Evolutionary conservation across 768 basidiomycete genomes (phyloP).

Genomic region (Nevesoporus exiguus): DNA sequence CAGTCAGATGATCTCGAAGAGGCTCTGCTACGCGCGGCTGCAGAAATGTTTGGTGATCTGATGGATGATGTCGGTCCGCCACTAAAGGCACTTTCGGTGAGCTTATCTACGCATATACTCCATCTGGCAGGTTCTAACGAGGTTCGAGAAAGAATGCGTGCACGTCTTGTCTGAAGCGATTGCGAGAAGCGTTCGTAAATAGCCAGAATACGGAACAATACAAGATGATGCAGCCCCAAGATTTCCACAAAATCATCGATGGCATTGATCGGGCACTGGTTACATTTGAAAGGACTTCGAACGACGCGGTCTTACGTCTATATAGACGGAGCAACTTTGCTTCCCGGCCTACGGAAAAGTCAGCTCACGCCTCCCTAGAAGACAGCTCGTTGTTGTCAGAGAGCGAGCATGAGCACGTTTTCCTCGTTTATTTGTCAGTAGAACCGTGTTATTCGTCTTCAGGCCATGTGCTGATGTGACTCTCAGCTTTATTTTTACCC

Average conservation of each 20-base stretch:
- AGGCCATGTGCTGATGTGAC: conserved; percentile 7
- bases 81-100: conserved; percentile 66
- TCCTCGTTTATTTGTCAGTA: conserved; percentile 90
- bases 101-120: conserved; percentile 19
- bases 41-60: conserved; percentile 72
- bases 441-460: background rate
- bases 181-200: conserved; percentile 62
- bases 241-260: conserved; percentile 63
- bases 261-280: conserved; percentile 65
- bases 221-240: conserved; percentile 45
- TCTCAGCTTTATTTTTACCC: conserved; percentile 87
- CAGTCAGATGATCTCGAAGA: conserved; percentile 43
- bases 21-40: conserved; percentile 46
- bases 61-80: conserved; percentile 80
- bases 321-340: conserved; percentile 54
- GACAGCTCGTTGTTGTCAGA: conserved; percentile 40
- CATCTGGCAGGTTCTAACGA: conserved; percentile 5
- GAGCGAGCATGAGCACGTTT: conserved; percentile 76
- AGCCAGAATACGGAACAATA: conserved; percentile 30
- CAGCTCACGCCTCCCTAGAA: conserved; percentile 13
- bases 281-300: conserved; percentile 79
- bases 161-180: conserved; percentile 53
- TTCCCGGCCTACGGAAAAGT: conserved; percentile 5
- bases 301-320: conserved; percentile 74
- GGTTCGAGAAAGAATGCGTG: conserved; percentile 50